A percentile compares a stretch with the other conserved stretches of the same genome.
Evolutionary conservation across 179 eudicot species (phyloP).

Genomic region (Patellifolia procumbens): DNA sequence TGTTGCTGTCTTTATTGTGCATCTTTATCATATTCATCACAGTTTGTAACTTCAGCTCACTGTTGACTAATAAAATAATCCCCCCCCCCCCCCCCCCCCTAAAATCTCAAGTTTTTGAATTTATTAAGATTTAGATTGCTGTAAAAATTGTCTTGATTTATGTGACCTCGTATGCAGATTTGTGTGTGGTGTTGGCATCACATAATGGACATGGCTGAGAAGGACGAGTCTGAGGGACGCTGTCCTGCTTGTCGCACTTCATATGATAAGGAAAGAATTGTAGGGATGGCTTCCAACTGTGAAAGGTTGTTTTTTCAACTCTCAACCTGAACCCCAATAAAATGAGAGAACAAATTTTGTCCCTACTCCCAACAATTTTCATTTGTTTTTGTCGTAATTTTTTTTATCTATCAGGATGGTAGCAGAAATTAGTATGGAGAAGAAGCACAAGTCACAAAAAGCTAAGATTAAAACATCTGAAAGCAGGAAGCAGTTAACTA

Average conservation of each 20-base stretch:
- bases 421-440: conserved; percentile 65
- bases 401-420: conserved; percentile 47
- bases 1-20: not conserved
- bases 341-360: not conserved
- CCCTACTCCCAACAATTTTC: not conserved
- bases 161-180: conserved; percentile 40
- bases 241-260: conserved; percentile 85
- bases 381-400: not conserved
- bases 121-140: not conserved
- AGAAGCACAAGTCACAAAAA: conserved; percentile 67
- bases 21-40: not conserved
- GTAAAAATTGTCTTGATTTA: not conserved
- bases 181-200: conserved; percentile 99
- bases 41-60: not conserved
- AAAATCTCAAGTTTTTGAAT: not conserved
- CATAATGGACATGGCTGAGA: conserved; percentile 97
- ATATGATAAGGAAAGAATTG: conserved; percentile 84
- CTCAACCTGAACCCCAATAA: not conserved
- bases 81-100: too few relatives aligned
- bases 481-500: conserved; percentile 79
- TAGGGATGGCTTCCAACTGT: conserved; percentile 59
- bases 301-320: conserved; percentile 45
- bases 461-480: conserved; percentile 66
- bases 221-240: conserved; percentile 79
- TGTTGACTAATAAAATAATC: too few relatives aligned